Evolutionary conservation across 768 basidiomycete species (phyloP), one percentile per base, ranked within the genome.

Genomic region (Lentinus brumalis): DNA sequence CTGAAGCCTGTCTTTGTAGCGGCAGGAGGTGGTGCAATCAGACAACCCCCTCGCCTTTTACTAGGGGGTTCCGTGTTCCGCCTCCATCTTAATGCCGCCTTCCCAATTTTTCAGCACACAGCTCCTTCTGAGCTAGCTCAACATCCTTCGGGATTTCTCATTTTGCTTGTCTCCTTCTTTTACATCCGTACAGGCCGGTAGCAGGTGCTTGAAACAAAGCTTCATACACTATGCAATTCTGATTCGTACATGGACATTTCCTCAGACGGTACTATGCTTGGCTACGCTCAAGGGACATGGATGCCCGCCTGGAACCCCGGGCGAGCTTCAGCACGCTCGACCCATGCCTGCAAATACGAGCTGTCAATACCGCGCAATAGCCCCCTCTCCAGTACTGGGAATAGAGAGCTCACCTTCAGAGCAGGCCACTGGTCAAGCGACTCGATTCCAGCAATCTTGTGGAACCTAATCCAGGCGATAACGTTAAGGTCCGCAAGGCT

Each of bases 401-500:
- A n/a, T 16, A 8, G 11, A 12, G 15, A 10, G 51, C 60, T 49
- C 12, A 80, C 87, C 78, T 85, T 84, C 56, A 91, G 71, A 65
- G 78, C 75, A 0, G 92, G 90, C 78, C 80, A 90, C 40, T 83
- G 81, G 50, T 87, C 83, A 52, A 92, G 73, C 30, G 69, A 79
- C 44, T 85, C 81, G 18, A 88, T 74, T 8, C 83, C 86, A 2
- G 83, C 74, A 61, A 69, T 77, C 9, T 64, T 41, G 62, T 84
- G 82, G 41, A 76, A 47, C 21, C 78, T 73, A 50, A 93, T 79
- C 89, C 89, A 92, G 4, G 88, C 79, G 57, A 83, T 69, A 4
- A 79, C 78, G 59, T 92, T 93, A 58, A 90, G 75, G 67, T 92
- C 91, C 7, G 90, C 94, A 50, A 94, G 73, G 42, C 80, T 85